phyloP scores from a whole-genome alignment of 495 filamentous ascomycete genomes.

The Aspergillus ostianus region DNA sequence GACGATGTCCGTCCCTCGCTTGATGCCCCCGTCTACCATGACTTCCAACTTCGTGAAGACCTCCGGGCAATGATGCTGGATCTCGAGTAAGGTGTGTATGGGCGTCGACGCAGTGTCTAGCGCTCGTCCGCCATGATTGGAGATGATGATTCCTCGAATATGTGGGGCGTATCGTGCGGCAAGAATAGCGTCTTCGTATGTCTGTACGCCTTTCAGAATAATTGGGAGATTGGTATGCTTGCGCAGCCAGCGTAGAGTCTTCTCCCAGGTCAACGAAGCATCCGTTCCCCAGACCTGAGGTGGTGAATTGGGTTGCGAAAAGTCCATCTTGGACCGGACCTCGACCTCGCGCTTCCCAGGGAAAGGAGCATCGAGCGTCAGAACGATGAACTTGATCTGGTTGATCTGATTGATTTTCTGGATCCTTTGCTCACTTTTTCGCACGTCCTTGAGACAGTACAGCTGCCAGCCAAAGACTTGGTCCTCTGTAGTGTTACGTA shows the following conservation, averaged over 20 bases:
- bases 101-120: conserved; percentile 1
- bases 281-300: conserved; percentile 73
- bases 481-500: conserved; percentile 59
- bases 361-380: conserved; percentile 91
- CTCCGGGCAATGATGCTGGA: conserved; percentile 6
- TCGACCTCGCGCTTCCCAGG: conserved; percentile 91
- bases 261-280: conserved; percentile 77
- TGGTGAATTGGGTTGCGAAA: conserved; percentile 39
- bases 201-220: conserved; percentile 89
- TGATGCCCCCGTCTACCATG: conserved; percentile 12
- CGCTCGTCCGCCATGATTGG: conserved; percentile 15
- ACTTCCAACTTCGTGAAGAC: conserved; percentile 6
- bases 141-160: conserved; percentile 67
- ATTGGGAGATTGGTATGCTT: conserved; percentile 78
- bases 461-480: conserved; percentile 93
- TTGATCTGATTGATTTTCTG: conserved; percentile 67
- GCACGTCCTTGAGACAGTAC: conserved; percentile 78
- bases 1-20: conserved; percentile 10
- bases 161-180: conserved; percentile 68
- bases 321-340: conserved; percentile 57
- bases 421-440: conserved; percentile 79
- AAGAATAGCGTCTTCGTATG: conserved; percentile 86
- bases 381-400: conserved; percentile 73
- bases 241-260: conserved; percentile 73
- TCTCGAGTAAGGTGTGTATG: conserved; percentile 4